A percentile compares a stretch with the other conserved stretches of the same genome.
These are phyloP conservation scores for Phytomonas sp. DNA, from an alignment of 208 protist genomes.

Conservation along the genomic window DNA sequence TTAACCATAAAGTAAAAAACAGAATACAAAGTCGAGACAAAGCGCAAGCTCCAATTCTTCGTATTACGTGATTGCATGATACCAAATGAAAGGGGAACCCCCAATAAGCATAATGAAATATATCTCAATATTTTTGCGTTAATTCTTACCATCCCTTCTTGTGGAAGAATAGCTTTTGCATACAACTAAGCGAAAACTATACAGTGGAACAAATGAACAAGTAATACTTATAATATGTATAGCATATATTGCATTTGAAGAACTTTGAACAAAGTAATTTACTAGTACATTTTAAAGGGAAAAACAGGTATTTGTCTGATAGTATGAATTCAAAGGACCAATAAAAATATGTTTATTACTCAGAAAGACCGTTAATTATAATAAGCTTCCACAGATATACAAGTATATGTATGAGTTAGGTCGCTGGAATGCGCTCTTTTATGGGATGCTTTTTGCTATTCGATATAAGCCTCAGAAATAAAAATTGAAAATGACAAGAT, in stretches of 20 bases:
- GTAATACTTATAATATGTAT: not conserved
- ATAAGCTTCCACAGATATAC: not conserved
- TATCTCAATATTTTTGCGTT: not conserved
- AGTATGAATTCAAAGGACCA: not conserved
- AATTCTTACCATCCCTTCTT: not conserved
- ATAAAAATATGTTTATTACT: not conserved
- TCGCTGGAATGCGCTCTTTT: not conserved
- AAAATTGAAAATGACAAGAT: not conserved
- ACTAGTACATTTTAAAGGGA: not conserved
- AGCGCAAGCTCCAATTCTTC: not conserved
- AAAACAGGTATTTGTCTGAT: not conserved
- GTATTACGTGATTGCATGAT: not conserved
- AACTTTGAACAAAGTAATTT: not conserved
- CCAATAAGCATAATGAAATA: not conserved
- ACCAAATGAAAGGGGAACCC: not conserved
- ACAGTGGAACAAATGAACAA: not conserved
- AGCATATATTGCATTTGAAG: not conserved
- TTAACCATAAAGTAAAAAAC: not conserved
- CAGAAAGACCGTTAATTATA: not conserved
- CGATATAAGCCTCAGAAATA: not conserved
- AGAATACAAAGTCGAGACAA: not conserved
- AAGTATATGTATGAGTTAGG: not conserved
- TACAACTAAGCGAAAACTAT: not conserved
- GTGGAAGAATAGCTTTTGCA: not conserved
- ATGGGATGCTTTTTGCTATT: not conserved